These are phyloP conservation scores for Cytospora paraplurivora DNA, from an alignment of 2,329 filamentous ascomycete species.

Conservation along the genomic window DNA sequence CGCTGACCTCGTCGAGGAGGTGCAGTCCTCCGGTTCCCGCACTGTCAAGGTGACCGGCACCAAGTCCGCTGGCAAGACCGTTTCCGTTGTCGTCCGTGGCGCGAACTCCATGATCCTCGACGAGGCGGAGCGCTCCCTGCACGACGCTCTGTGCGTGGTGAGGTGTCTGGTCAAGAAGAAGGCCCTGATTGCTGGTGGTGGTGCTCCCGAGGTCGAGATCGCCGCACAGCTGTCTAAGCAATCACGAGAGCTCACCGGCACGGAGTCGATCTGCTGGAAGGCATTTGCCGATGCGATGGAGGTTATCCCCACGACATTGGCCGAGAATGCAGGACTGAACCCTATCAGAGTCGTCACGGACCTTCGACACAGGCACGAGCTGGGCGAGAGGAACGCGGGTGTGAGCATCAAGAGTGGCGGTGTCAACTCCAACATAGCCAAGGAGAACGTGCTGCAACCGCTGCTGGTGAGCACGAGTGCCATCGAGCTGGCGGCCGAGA, in stretches of 20 bases:
- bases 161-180: conserved; percentile 99
- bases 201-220: conserved; percentile 95
- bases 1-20: conserved; percentile 92
- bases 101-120: conserved; percentile 94
- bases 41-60: conserved; percentile 96
- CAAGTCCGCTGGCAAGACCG: conserved; percentile 80
- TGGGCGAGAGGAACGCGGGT: conserved; percentile 93
- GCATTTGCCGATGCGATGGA: conserved; percentile 97
- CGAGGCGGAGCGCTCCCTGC: conserved; percentile 93
- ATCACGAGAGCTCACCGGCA: conserved; percentile 81
- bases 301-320: conserved; percentile 93
- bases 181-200: conserved; percentile 95
- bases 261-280: conserved; percentile 98
- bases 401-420: conserved; percentile 98
- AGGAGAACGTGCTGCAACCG: conserved; percentile 96
- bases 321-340: conserved; percentile 96
- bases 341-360: conserved; percentile 99
- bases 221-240: conserved; percentile 82
- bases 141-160: conserved; percentile 97
- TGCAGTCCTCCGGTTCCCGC: conserved; percentile 81
- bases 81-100: conserved; percentile 91
- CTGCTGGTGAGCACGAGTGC: conserved; percentile 95
- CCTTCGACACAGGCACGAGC: conserved; percentile 87
- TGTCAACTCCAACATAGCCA: conserved; percentile 94
- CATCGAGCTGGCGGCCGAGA: conserved; percentile 95